These are phyloP conservation scores for Coemansia biformis DNA, from an alignment of 192 early-diverging fungal genomes.

Conservation along the genomic window DNA sequence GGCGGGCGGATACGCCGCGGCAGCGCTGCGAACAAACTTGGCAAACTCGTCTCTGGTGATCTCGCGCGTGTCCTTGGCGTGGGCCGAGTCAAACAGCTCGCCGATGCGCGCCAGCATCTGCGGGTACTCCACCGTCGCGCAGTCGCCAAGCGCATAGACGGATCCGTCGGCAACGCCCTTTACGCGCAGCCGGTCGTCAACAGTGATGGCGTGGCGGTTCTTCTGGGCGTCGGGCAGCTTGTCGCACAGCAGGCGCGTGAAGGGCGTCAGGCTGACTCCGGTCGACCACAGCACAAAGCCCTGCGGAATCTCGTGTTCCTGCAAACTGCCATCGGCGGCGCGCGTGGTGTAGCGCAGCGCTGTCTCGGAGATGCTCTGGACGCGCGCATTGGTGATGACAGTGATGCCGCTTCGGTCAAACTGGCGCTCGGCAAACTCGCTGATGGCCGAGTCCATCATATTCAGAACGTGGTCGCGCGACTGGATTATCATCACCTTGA, in stretches of 20 bases:
- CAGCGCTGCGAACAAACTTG: conserved; percentile 16
- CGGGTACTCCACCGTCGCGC: conserved; percentile 71
- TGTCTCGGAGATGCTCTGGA: conserved; percentile 56
- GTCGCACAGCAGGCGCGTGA: conserved; percentile 50
- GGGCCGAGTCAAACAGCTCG: conserved; percentile 43
- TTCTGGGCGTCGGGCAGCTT: conserved; percentile 38
- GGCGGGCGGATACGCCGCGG: conserved; percentile 23
- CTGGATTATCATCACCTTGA: conserved; percentile 70
- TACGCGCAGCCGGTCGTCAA: conserved; percentile 68
- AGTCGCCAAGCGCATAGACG: conserved; percentile 84
- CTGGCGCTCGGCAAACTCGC: conserved; percentile 66
- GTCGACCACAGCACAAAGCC: conserved; percentile 76
- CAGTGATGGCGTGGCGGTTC: conserved; percentile 56
- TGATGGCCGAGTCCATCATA: conserved; percentile 67
- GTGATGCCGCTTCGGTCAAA: conserved; percentile 74
- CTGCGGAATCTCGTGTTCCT: conserved; percentile 51
- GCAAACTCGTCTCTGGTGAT: conserved; percentile 38
- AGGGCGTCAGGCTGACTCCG: conserved; percentile 60
- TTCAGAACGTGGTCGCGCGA: conserved; percentile 74
- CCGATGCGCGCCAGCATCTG: conserved; percentile 33
- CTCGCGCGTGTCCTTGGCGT: conserved; percentile 14
- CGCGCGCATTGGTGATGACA: conserved; percentile 62
- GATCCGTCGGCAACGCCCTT: conserved; percentile 57
- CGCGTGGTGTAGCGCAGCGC: conserved; percentile 52
- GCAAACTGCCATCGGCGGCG: conserved; percentile 24